Conservation (phyloP, 306 rosid species). For the Trichosanthes cucumerina region DNA sequence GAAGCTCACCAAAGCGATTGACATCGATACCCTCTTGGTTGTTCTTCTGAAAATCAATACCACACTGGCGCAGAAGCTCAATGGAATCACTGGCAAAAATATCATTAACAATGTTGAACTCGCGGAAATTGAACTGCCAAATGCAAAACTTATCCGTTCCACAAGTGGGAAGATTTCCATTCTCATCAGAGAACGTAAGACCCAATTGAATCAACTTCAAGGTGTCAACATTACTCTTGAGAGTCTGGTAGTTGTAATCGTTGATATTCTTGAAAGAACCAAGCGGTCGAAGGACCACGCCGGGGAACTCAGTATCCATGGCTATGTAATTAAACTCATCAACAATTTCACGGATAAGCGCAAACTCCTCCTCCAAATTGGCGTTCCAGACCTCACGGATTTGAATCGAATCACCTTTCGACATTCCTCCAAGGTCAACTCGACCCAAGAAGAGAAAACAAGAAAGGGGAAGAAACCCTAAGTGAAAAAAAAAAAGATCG, state of each 20-base stretch:
- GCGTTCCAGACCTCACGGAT: constrained; percentile 84
- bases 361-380: constrained; percentile 70
- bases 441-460: constrained; percentile 12
- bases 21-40: constrained; percentile 55
- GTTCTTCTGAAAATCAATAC: constrained; percentile 66
- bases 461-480: constrained; percentile 21
- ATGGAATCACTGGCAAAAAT: constrained; percentile 54
- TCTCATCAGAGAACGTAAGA: constrained; percentile 67
- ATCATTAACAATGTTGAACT: constrained; percentile 44
- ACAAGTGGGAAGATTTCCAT: constrained; percentile 67
- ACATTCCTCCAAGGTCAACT: constrained; percentile 39
- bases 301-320: constrained; percentile 92
- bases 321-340: constrained; percentile 50
- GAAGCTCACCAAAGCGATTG: constrained; percentile 47
- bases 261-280: constrained; percentile 65
- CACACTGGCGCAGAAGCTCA: constrained; percentile 53
- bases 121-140: constrained; percentile 69
- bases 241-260: constrained; percentile 67
- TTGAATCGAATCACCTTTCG: constrained; percentile 71
- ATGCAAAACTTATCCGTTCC: constrained; percentile 39
- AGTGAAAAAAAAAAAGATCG: constrained; percentile 12
- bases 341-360: constrained; percentile 60
- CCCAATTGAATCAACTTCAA: constrained; percentile 90
- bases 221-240: constrained; percentile 81
- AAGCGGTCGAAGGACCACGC: constrained; percentile 81